Conservation (phyloP, 495 filamentous ascomycete genomes). For the Xylaria longipes region DNA sequence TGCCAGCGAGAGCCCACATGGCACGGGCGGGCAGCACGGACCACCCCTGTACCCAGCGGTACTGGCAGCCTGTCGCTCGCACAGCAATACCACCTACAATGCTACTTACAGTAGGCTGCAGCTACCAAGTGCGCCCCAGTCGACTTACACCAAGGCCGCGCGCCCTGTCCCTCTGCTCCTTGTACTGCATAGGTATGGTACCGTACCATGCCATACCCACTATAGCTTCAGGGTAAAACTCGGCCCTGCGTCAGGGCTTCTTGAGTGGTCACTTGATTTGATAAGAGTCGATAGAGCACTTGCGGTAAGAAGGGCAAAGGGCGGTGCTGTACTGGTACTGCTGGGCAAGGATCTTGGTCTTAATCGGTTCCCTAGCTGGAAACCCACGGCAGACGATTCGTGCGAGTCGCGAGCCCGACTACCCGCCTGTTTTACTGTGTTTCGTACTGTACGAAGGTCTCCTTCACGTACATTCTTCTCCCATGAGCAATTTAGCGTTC, state of each 20-base stretch:
- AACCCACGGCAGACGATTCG: conserved; percentile 18
- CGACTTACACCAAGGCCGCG: conserved; percentile 2
- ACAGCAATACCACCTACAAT: too few species aligned
- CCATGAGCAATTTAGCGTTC: conserved; percentile 22
- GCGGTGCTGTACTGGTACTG: not conserved
- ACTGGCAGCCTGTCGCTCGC: not conserved
- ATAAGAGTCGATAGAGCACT: conserved; percentile 8
- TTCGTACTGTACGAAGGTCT: not conserved
- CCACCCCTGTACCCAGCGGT: conserved; percentile 9
- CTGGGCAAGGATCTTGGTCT: conserved; percentile 1
- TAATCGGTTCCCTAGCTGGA: conserved; percentile 19
- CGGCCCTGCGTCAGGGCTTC: not conserved
- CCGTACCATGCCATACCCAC: conserved; percentile 2
- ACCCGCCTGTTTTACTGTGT: not conserved
- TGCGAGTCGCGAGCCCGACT: conserved; percentile 11
- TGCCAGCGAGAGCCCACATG: conserved; percentile 8
- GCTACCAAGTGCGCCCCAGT: conserved; percentile 11
- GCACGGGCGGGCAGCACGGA: conserved; percentile 25
- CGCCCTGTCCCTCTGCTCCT: conserved; percentile 13
- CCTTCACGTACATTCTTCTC: conserved; percentile 1
- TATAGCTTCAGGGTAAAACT: not conserved
- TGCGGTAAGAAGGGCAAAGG: conserved; percentile 9
- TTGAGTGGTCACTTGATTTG: not conserved
- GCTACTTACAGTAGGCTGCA: not conserved
- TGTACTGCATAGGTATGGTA: not conserved